Evolutionary conservation across 2,329 filamentous ascomycete species (phyloP).

Genomic region (Claviceps citrina): DNA sequence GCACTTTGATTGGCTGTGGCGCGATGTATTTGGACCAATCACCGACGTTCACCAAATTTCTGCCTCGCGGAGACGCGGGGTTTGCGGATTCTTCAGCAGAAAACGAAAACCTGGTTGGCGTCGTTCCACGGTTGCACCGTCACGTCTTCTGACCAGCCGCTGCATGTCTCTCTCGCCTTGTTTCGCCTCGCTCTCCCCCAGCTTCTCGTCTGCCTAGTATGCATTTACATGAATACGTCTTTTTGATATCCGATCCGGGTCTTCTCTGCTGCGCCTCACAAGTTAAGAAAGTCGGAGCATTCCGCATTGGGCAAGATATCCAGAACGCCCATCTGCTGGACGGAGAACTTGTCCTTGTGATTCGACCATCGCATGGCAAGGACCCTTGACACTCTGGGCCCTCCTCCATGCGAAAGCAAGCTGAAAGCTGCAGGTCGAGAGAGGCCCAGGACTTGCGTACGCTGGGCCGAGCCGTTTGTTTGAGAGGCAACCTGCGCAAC

Average conservation of each 20-base stretch:
- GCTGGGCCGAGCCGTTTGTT: conserved; percentile 6
- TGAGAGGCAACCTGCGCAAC: conserved; percentile 8
- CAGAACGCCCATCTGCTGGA: too few relatives aligned
- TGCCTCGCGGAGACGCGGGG: too few relatives aligned
- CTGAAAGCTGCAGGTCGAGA: conserved; percentile 7
- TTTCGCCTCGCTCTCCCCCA: conserved; percentile 1
- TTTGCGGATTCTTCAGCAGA: not conserved
- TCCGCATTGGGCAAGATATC: too few relatives aligned
- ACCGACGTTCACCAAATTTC: too few relatives aligned
- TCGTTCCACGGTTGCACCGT: too few relatives aligned
- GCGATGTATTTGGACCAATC: too few relatives aligned
- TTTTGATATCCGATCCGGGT: too few relatives aligned
- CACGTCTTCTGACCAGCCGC: conserved; percentile 4
- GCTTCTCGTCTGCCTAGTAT: not conserved
- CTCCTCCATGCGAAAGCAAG: conserved; percentile 4
- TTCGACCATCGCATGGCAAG: not conserved
- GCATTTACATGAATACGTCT: not conserved
- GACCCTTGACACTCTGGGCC: not conserved
- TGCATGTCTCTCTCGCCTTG: conserved; percentile 8
- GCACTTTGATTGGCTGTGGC: too few relatives aligned
- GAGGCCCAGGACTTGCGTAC: conserved; percentile 8
- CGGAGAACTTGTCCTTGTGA: not conserved
- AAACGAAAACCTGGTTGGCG: not conserved
- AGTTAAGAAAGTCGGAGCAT: too few relatives aligned
- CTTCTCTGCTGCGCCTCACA: too few relatives aligned